Conservation (phyloP, 768 basidiomycete genomes). For the Rhodotorula kratochvilovae region DNA sequence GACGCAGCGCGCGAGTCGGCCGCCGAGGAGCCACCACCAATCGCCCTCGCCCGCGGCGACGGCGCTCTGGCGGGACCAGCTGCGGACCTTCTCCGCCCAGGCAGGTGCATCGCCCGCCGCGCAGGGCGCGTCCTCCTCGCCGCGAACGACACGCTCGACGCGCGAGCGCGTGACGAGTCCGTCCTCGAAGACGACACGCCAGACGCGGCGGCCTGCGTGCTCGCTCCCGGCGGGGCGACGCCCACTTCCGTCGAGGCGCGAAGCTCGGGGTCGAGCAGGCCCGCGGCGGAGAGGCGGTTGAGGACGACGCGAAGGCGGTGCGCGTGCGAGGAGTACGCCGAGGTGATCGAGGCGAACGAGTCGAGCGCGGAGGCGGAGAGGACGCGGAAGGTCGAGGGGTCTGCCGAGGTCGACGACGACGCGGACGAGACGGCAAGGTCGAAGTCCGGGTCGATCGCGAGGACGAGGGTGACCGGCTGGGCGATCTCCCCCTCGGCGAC, state of each 20-base stretch:
- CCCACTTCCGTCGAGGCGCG: background rate
- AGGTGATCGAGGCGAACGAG: slow-evolving; percentile 4
- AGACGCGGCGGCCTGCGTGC: background rate
- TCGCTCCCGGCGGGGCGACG: background rate
- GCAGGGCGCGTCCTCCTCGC: background rate
- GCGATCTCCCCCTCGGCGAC: background rate
- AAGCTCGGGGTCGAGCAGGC: slow-evolving; percentile 15
- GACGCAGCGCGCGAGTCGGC: background rate
- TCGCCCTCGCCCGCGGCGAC: slow-evolving; percentile 3
- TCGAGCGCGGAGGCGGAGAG: slow-evolving; percentile 12
- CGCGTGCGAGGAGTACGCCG: slow-evolving; percentile 22
- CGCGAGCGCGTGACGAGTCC: slow-evolving; percentile 4
- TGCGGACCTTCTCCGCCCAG: slow-evolving; percentile 11
- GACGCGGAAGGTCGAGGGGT: slow-evolving; percentile 12
- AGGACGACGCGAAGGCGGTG: slow-evolving; percentile 20
- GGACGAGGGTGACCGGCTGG: slow-evolving; percentile 29
- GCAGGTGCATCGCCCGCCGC: background rate
- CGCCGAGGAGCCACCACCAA: slow-evolving; percentile 27
- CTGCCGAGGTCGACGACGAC: slow-evolving; percentile 1
- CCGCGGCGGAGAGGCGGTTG: slow-evolving; percentile 26
- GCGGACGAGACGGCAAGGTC: slow-evolving; percentile 21
- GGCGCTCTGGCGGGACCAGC: background rate
- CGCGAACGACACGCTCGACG: slow-evolving; percentile 12
- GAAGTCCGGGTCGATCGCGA: slow-evolving; percentile 34
- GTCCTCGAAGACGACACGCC: slow-evolving; percentile 11